phyloP scores from a whole-genome alignment of 2,329 filamentous ascomycete species.

The Fusarium incarnatum region DNA sequence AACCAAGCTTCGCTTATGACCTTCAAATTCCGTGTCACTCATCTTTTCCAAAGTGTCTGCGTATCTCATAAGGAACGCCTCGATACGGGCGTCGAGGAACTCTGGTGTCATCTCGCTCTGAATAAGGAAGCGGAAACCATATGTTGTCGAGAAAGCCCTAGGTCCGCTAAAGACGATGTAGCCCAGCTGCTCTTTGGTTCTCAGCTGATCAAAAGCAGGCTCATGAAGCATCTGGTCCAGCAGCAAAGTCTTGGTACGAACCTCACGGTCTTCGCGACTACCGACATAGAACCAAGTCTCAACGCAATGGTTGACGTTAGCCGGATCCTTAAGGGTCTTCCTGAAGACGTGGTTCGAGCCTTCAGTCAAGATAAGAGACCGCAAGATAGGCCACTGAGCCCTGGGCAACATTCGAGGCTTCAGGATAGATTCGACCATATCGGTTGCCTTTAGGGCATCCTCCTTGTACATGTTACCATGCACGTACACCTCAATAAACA shows the following conservation, averaged over 20 bases:
- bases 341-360: constrained; percentile 88
- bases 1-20: constrained; percentile 89
- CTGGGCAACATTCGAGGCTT: constrained; percentile 79
- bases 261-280: constrained; percentile 72
- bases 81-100: constrained; percentile 89
- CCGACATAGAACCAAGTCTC: constrained; percentile 82
- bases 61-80: constrained; percentile 81
- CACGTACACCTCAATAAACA: constrained; percentile 87
- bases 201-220: constrained; percentile 91
- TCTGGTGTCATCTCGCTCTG: constrained; percentile 89
- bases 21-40: constrained; percentile 86
- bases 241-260: constrained; percentile 82
- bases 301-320: constrained; percentile 89
- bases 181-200: constrained; percentile 96
- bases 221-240: constrained; percentile 93
- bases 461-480: constrained; percentile 96
- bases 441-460: constrained; percentile 86
- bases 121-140: constrained; percentile 89
- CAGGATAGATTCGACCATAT: constrained; percentile 82
- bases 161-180: constrained; percentile 93
- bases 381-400: constrained; percentile 81
- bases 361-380: constrained; percentile 80
- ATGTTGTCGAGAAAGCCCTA: constrained; percentile 77
- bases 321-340: constrained; percentile 83
- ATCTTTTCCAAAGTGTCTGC: constrained; percentile 76